Evolutionary conservation across 208 protist genomes (phyloP), one percentile per base, ranked within the genome.

Genomic region (Crithidia brevicula): DNA sequence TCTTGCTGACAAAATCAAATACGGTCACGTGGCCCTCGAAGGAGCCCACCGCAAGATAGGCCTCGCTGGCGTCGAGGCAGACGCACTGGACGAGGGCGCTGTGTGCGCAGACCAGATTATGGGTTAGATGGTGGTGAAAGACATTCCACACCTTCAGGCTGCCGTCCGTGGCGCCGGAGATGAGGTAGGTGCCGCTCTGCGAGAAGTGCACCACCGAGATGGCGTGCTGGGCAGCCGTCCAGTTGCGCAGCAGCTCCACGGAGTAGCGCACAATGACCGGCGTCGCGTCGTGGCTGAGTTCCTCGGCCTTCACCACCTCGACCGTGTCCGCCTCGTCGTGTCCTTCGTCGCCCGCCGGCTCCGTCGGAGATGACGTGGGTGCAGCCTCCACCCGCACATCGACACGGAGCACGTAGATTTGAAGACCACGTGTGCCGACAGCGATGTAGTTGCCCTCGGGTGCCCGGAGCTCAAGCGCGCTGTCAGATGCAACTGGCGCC

Each of bases 101-200:
- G 33, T 79, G 68, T 11, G 91, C 67, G 62, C 77, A 81, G 59
- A 77, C 75, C 30, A 94, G 63, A 69, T 96, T 96, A 77, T 96
- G 92, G 15, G 92, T 96, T 16, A 96, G 81, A 73, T 96, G 82
- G 72, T 96, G 92, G 57, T 94, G 88, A 63, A 94, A 94, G 3
- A 85, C 83, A 58, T 96, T 91, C 89, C 92, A 96, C 59, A 89
- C 81, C 78, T 94, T 94, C 34, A 96, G 71, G 45, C 76, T 84
- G 38, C 92, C 92, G 68, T 96, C 92, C 22, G 92, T 93, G 36
- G 89, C 82, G 54, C 87, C 83, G 5, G 87, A 91, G 31, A 92
- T 61, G 67, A 96, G 83, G 66, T 88, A 88, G 27, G 78, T 79
- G 36, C 82, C 88, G 43, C 77, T 72, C 23, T 66, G 67, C 4